These are phyloP conservation scores for Pelargonium nanum DNA, from an alignment of 345 rosid genomes.

Conservation along the genomic window DNA sequence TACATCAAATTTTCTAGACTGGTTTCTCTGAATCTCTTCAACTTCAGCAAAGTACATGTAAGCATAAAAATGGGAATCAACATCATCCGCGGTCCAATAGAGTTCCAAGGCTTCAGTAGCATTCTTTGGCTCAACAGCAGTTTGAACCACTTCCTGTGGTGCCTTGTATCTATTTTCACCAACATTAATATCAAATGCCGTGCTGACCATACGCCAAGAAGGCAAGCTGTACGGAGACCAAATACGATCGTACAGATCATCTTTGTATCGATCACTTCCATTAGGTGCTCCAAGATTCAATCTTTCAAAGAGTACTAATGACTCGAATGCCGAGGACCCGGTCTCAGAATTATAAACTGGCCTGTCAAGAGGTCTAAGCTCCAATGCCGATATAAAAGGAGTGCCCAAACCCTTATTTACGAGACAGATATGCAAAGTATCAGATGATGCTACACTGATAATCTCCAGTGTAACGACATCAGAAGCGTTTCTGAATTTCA, in stretches of 20 bases:
- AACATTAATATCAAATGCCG: constrained; percentile 20
- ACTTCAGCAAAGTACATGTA: constrained; percentile 48
- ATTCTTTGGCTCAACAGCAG: constrained; percentile 23
- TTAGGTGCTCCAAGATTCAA: constrained; percentile 10
- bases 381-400: constrained; percentile 34
- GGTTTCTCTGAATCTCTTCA: constrained; percentile 24
- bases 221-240: constrained; percentile 25
- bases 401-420: constrained; percentile 20
- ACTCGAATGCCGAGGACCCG: constrained; percentile 1
- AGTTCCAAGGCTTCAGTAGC: constrained; percentile 20
- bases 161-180: constrained; percentile 24
- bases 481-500: constrained; percentile 12
- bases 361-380: constrained; percentile 22
- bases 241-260: constrained; percentile 36
- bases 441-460: constrained; percentile 8
- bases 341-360: constrained; percentile 3
- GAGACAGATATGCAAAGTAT: constrained; percentile 22
- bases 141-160: constrained; percentile 33
- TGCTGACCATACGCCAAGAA: constrained; percentile 22
- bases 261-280: constrained; percentile 17
- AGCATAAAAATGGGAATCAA: constrained; percentile 21
- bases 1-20: constrained; percentile 30
- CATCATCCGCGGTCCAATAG: constrained; percentile 13
- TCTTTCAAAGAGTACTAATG: constrained; percentile 1
- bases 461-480: constrained; percentile 15